These are phyloP conservation scores for Barbarea vulgaris DNA, from an alignment of 345 rosid genomes.

Conservation along the genomic window DNA sequence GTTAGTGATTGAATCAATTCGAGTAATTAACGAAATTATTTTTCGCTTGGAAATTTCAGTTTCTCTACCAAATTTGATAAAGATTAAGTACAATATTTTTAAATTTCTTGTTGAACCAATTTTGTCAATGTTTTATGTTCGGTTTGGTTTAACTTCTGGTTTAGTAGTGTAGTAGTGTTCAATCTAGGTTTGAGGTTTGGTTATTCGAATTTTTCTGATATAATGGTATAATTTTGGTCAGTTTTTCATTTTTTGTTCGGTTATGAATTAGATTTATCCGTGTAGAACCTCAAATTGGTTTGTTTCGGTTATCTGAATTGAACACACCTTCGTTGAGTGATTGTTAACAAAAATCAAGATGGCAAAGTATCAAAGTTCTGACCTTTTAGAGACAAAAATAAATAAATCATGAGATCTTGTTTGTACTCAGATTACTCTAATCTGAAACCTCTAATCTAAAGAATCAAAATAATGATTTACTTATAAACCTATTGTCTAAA, in stretches of 20 bases:
- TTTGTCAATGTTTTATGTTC: neutral
- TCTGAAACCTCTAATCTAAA: neutral
- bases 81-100: neutral
- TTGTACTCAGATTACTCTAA: neutral
- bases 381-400: neutral
- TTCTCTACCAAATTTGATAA: neutral
- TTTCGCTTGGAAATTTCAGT: neutral
- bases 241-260: neutral
- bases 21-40: neutral
- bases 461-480: neutral
- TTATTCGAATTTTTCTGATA: neutral
- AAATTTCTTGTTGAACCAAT: neutral
- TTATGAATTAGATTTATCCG: neutral
- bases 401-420: neutral
- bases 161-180: neutral
- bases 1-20: neutral
- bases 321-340: neutral
- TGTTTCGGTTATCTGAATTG: slow-evolving; percentile 1
- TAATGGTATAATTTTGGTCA: neutral
- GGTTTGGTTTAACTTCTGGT: neutral
- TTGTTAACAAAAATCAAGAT: neutral
- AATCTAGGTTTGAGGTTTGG: neutral
- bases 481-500: neutral
- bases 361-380: neutral
- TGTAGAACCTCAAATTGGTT: neutral